Percentiles rank a stretch among this genome's conserved stretches.
These are phyloP conservation scores for Pseudogymnoascus sp. DNA, from an alignment of 2,329 filamentous ascomycete species.

Conservation along the genomic window DNA sequence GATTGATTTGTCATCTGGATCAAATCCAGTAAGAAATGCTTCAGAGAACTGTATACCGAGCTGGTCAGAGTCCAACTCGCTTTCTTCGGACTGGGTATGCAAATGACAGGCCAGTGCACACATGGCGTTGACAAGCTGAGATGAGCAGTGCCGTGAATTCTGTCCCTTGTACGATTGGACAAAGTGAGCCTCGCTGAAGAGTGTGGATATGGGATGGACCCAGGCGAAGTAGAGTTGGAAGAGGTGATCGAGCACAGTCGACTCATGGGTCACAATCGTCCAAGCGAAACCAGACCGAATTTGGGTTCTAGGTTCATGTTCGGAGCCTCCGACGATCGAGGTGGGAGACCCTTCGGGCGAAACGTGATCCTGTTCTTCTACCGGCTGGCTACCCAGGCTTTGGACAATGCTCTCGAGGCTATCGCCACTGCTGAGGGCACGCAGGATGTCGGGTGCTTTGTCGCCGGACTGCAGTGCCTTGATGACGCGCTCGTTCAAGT, in stretches of 20 bases:
- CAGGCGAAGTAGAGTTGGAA: conserved; percentile 30
- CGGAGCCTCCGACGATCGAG: conserved; percentile 17
- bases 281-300: background rate
- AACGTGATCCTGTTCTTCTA: conserved; percentile 16
- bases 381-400: conserved; percentile 20
- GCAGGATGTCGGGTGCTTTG: conserved; percentile 27
- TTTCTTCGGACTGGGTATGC: no score
- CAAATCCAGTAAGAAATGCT: no score
- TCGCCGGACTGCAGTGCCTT: conserved; percentile 24
- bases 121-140: conserved; percentile 27
- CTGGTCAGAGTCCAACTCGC: no score
- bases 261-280: conserved; percentile 17
- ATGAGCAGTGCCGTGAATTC: conserved; percentile 23
- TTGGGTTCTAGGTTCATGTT: conserved; percentile 14
- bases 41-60: no score
- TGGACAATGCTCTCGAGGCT: conserved; percentile 24
- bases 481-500: conserved; percentile 25
- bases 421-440: conserved; percentile 25
- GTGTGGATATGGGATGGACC: conserved; percentile 29
- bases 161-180: conserved; percentile 16
- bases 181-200: conserved; percentile 28
- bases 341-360: conserved; percentile 20
- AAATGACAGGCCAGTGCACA: conserved; percentile 30
- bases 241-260: conserved; percentile 23
- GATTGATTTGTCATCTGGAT: conserved; percentile 20